These are phyloP conservation scores for Nicotiana attenuata DNA, from an alignment of 257 asterid genomes.

Conservation along the genomic window DNA sequence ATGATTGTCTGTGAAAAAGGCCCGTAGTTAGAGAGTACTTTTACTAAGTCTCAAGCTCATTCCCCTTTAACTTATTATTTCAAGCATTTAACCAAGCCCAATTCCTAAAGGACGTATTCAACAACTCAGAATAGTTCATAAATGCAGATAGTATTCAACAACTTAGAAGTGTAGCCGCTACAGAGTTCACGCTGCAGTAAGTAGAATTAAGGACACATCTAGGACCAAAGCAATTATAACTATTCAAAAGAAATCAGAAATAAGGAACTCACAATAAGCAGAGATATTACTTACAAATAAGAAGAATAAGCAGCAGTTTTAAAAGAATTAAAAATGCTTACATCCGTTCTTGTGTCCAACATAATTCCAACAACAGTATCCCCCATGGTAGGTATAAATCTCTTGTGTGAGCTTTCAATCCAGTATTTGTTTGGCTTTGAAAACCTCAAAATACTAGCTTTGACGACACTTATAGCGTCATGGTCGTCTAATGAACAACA, in stretches of 20 bases:
- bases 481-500: conserved; percentile 39
- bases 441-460: conserved; percentile 69
- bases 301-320: background rate
- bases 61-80: no score
- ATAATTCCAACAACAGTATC: conserved; percentile 88
- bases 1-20: no score
- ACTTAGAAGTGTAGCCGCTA: background rate
- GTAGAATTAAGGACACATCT: background rate
- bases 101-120: no score
- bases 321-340: conserved; percentile 36
- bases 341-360: conserved; percentile 77
- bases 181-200: background rate
- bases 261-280: background rate
- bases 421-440: conserved; percentile 81
- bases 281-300: background rate
- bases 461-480: conserved; percentile 56
- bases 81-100: no score
- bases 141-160: background rate
- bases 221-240: background rate
- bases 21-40: no score
- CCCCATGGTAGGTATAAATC: conserved; percentile 78
- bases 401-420: conserved; percentile 87
- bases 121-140: background rate
- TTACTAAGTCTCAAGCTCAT: no score
- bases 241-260: background rate